Conservation (phyloP, 805 yeast genomes). For the Hanseniaspora hatyaiensis region DNA sequence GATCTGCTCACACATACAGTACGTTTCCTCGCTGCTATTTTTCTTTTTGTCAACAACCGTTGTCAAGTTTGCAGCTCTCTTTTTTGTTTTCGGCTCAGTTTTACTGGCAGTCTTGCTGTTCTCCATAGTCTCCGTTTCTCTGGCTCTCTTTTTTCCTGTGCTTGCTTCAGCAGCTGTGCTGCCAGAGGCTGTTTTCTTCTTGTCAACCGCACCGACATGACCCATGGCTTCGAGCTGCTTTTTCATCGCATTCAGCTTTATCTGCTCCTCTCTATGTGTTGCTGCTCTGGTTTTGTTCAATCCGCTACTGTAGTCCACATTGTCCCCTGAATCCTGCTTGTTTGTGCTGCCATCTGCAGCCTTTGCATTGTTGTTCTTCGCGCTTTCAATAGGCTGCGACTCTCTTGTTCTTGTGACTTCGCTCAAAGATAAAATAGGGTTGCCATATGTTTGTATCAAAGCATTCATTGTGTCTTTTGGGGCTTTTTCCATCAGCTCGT, state of each 20-base stretch:
- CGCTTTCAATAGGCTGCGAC: background rate
- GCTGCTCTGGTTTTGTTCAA: constrained; percentile 15
- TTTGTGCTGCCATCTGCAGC: constrained; percentile 14
- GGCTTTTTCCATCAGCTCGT: constrained; percentile 29
- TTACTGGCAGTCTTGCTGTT: no score
- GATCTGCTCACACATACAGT: constrained; percentile 93
- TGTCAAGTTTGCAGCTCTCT: constrained; percentile 7
- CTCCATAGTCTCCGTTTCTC: constrained; percentile 21
- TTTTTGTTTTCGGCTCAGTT: no score
- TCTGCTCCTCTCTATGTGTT: constrained; percentile 16
- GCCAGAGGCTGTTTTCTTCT: constrained; percentile 33
- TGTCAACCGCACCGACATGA: constrained; percentile 32
- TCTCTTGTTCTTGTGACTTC: constrained; percentile 6
- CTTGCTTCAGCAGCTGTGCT: no score
- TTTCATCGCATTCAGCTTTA: constrained; percentile 15
- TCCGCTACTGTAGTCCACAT: constrained; percentile 13
- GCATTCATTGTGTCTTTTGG: constrained; percentile 17
- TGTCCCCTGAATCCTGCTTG: constrained; percentile 19
- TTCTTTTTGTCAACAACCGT: constrained; percentile 22
- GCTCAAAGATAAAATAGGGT: constrained; percentile 8
- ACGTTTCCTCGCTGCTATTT: constrained; percentile 57
- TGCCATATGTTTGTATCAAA: constrained; percentile 13
- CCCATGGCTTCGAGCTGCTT: constrained; percentile 13
- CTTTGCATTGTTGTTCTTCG: no score
- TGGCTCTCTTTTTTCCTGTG: background rate